Percentiles rank a stretch among this genome's conserved stretches.
Conservation (phyloP, 2,329 filamentous ascomycete genomes). For the Monosporascus sp. region DNA sequence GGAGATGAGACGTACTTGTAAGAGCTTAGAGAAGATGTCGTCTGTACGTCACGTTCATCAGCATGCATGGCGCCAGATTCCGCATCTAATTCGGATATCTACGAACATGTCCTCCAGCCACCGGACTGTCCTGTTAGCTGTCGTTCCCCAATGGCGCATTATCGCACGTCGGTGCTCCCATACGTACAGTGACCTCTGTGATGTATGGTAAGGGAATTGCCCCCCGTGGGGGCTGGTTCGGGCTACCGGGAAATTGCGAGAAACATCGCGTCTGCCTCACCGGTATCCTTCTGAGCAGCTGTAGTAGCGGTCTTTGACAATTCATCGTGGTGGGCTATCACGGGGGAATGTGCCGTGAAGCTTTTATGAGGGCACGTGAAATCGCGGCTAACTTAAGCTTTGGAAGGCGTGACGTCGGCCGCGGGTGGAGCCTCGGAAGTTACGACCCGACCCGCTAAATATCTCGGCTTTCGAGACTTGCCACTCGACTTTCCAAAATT, state of each 20-base stretch:
- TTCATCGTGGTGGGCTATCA: conserved; percentile 26
- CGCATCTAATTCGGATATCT: conserved; percentile 4
- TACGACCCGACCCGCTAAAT: too few relatives aligned
- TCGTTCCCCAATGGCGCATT: background rate
- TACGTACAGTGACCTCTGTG: conserved; percentile 45
- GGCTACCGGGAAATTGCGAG: conserved; percentile 33
- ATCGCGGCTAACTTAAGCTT: background rate
- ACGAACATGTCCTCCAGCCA: conserved; percentile 72
- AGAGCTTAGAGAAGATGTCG: conserved; percentile 75
- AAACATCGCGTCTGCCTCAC: conserved; percentile 34
- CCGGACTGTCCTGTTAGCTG: conserved; percentile 51
- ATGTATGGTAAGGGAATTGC: conserved; percentile 55
- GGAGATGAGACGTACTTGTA: conserved; percentile 52
- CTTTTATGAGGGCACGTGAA: background rate
- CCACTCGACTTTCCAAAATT: too few relatives aligned
- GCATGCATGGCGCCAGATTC: background rate
- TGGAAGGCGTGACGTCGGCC: too few relatives aligned
- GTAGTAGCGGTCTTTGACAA: conserved; percentile 27
- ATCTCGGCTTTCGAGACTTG: too few relatives aligned
- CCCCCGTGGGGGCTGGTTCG: conserved; percentile 23
- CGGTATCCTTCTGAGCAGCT: conserved; percentile 30
- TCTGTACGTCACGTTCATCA: conserved; percentile 41
- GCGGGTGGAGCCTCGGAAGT: too few relatives aligned
- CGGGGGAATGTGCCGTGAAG: background rate
- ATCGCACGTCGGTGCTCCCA: conserved; percentile 4